These are phyloP conservation scores for Chenopodium suecicum DNA, from an alignment of 148 eudicot species.

Conservation along the genomic window DNA sequence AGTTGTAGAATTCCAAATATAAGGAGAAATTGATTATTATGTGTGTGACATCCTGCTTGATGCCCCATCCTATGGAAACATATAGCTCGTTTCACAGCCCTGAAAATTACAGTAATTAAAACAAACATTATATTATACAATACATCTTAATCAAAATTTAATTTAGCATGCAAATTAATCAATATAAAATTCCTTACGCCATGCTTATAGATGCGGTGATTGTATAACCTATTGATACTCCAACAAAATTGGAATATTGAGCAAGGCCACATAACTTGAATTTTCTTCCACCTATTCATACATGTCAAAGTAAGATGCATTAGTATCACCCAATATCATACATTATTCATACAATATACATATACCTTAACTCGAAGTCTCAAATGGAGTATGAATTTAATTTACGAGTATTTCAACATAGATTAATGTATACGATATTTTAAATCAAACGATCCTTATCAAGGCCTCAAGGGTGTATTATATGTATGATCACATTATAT, in stretches of 20 bases:
- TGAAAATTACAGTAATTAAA: constrained; percentile 7
- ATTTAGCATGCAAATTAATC: background rate
- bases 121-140: background rate
- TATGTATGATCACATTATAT: too few species aligned
- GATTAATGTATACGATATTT: too few species aligned
- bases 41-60: constrained; percentile 38
- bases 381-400: too few species aligned
- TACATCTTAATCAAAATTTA: too few species aligned
- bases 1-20: constrained; percentile 47
- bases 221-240: constrained; percentile 60
- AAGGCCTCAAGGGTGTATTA: background rate
- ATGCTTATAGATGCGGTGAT: constrained; percentile 66
- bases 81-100: constrained; percentile 60
- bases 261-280: constrained; percentile 45
- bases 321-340: background rate
- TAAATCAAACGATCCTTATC: background rate
- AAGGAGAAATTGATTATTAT: constrained; percentile 43
- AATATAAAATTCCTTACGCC: constrained; percentile 38
- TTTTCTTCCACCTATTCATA: constrained; percentile 46
- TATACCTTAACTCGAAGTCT: too few species aligned
- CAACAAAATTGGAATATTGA: constrained; percentile 52
- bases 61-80: constrained; percentile 62
- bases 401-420: too few species aligned
- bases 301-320: background rate
- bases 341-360: too few species aligned